Conservation (phyloP, 1,284 basidiomycete genomes). For the Inonotus obliquus region DNA sequence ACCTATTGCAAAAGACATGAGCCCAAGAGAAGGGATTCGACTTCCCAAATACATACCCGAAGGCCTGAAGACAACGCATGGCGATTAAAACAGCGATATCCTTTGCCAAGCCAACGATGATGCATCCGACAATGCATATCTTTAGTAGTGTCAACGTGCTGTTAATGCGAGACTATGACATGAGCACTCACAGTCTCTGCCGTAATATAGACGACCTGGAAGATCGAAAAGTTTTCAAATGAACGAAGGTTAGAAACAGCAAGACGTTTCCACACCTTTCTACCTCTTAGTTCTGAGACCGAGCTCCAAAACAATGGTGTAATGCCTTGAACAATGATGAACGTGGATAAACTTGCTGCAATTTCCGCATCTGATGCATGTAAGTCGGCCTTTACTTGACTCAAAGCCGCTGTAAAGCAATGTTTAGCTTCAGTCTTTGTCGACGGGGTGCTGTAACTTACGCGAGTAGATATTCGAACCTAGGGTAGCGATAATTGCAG, state of each 20-base stretch:
- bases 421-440: slow-evolving; percentile 19
- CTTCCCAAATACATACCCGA: slow-evolving; percentile 39
- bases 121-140: slow-evolving; percentile 55
- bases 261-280: slow-evolving; percentile 50
- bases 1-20: slow-evolving; percentile 37
- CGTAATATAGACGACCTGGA: slow-evolving; percentile 59
- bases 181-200: slow-evolving; percentile 37
- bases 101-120: slow-evolving; percentile 56
- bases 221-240: not conserved
- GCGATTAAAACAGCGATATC: slow-evolving; percentile 66
- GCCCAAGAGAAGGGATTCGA: not conserved
- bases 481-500: slow-evolving; percentile 65
- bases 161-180: not conserved
- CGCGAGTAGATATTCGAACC: slow-evolving; percentile 67
- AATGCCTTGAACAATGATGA: slow-evolving; percentile 75
- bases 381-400: slow-evolving; percentile 60
- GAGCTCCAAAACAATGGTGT: slow-evolving; percentile 69
- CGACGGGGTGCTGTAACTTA: slow-evolving; percentile 30
- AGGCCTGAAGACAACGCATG: slow-evolving; percentile 66
- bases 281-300: slow-evolving; percentile 73
- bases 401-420: slow-evolving; percentile 48
- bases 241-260: slow-evolving; percentile 1
- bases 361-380: slow-evolving; percentile 65
- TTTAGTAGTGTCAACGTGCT: not conserved
- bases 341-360: slow-evolving; percentile 69